These are phyloP conservation scores for Malus sylvestris DNA, from an alignment of 306 rosid genomes.

Conservation along the genomic window DNA sequence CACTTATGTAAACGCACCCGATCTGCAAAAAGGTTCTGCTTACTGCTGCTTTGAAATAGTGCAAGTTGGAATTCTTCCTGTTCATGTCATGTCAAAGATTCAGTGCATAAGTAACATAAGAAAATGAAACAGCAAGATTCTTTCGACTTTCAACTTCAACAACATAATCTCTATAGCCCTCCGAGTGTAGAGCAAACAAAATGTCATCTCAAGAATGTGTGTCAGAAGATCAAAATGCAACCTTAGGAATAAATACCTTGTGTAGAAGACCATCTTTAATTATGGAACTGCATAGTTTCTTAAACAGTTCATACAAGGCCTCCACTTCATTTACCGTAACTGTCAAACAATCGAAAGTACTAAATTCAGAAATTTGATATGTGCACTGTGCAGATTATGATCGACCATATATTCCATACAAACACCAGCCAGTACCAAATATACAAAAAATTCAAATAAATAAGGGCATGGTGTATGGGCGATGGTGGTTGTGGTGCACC, in stretches of 20 bases:
- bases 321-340: conserved; percentile 79
- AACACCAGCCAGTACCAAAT: background rate
- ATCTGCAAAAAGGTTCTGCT: conserved; percentile 54
- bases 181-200: background rate
- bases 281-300: conserved; percentile 53
- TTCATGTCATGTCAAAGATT: conserved; percentile 6
- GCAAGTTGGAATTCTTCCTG: conserved; percentile 79
- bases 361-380: background rate
- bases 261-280: conserved; percentile 51
- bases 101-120: background rate
- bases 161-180: background rate
- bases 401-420: background rate
- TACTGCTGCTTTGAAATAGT: conserved; percentile 34
- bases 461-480: background rate
- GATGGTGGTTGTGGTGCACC: background rate
- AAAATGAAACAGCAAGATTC: background rate
- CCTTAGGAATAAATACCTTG: conserved; percentile 43
- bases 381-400: background rate
- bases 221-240: background rate
- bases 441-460: background rate
- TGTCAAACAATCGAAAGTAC: conserved; percentile 22
- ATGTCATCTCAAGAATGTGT: background rate
- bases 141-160: background rate
- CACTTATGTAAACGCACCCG: conserved; percentile 31
- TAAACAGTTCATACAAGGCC: conserved; percentile 53